These are phyloP conservation scores for Themeda triandra DNA, from an alignment of 176 grass and related monocot genomes.

Conservation along the genomic window DNA sequence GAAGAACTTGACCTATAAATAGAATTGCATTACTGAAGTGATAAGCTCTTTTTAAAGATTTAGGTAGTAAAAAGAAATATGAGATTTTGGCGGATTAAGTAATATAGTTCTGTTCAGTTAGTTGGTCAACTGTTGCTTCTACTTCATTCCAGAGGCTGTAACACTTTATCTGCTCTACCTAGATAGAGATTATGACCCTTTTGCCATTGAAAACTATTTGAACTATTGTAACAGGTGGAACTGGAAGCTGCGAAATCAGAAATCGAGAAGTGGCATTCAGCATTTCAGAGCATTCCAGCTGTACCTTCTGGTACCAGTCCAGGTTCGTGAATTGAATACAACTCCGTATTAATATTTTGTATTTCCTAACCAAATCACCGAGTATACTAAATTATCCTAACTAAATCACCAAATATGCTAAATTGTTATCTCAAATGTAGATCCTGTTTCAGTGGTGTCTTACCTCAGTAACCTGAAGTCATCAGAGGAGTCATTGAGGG, in stretches of 20 bases:
- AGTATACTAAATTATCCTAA: conserved; percentile 11
- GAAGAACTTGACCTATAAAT: not conserved
- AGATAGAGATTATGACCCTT: not conserved
- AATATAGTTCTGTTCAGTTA: not conserved
- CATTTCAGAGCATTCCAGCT: conserved; percentile 81
- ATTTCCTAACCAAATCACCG: not conserved
- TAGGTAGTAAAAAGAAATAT: not conserved
- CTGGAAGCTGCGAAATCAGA: conserved; percentile 76
- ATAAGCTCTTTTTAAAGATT: not conserved
- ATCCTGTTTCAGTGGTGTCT: conserved; percentile 72
- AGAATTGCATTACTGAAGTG: not conserved
- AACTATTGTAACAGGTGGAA: conserved; percentile 50
- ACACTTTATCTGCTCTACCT: not conserved
- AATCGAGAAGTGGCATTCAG: conserved; percentile 91
- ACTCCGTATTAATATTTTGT: conserved; percentile 3
- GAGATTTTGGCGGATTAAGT: not conserved
- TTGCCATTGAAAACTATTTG: not conserved
- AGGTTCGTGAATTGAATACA: conserved; percentile 45
- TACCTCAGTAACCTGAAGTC: conserved; percentile 90
- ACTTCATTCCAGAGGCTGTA: not conserved
- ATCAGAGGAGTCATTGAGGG: conserved; percentile 91
- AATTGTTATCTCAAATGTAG: conserved; percentile 49
- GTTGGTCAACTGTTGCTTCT: not conserved
- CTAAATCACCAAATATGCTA: not conserved
- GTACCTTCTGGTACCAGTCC: conserved; percentile 59